Evolutionary conservation across 495 filamentous ascomycete species (phyloP), one percentile per base, ranked within the genome.

Genomic region (Tirmania nivea): DNA sequence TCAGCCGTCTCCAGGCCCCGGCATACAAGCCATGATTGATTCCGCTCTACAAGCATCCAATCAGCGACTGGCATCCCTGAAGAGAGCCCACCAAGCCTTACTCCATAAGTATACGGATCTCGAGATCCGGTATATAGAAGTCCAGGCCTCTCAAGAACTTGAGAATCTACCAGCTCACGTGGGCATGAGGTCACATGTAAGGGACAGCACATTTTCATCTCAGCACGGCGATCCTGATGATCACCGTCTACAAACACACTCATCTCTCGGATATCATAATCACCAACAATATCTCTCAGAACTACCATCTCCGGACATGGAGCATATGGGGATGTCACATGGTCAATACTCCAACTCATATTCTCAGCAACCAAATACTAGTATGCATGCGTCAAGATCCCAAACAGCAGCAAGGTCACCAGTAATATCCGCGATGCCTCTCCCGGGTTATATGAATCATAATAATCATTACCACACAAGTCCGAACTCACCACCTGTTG

Each of bases 11-110:
- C 56, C 53, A 61, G 57, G 19, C 60, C 55, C 67, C 12, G 66
- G 59, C 19, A 63, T 69, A 10, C 71, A 73, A 51, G 60, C 60
- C 21, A 69, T 75, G 63, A 61, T 77, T 11, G 73, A 77, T 50
- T 65, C 56, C 12, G 73, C 73, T 14, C 58, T 75, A 47, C 63
- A 67, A 45, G 65, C 65, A 17, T 67, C 63, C 37, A 68, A 71
- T 35, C 58, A 63, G 14, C 69, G 71, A 34, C 59, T 75, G 45
- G 56, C 60, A 4, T 66, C 72, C 37, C 54, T 77, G 16, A 68
- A 73, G 51, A 70, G 68, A 54, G 61, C 63, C 1, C 65, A 71
- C 54, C 59, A 60, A 35, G 60, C 61, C 19, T 61, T 71, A 10
- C 57, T 70, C 16, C 51, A 58, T n/a, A 62, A 61, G 35, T 71